phyloP scores from a whole-genome alignment of 306 rosid species.

The Dryas drummondii region DNA sequence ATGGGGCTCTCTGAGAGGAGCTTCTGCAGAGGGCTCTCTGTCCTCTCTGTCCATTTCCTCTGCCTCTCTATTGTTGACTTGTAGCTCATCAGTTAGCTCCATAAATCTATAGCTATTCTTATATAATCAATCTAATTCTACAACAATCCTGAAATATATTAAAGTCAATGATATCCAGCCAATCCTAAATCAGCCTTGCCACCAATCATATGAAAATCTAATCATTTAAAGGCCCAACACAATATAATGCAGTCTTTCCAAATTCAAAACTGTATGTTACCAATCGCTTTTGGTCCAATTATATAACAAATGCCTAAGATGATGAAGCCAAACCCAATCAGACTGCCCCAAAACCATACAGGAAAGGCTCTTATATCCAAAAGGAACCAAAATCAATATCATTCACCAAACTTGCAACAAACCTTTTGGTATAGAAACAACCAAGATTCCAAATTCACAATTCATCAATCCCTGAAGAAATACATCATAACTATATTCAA shows the following conservation, averaged over 20 bases:
- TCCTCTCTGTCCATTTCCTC: conserved; percentile 60
- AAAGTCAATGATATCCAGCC: conserved; percentile 20
- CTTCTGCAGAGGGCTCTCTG: conserved; percentile 37
- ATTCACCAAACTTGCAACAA: conserved; percentile 17
- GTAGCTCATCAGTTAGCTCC: conserved; percentile 52
- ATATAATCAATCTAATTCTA: conserved; percentile 22
- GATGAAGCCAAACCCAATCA: conserved; percentile 11
- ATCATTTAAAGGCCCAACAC: not conserved
- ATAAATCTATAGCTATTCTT: conserved; percentile 33
- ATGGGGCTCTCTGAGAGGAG: conserved; percentile 41
- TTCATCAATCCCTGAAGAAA: conserved; percentile 21
- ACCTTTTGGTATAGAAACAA: conserved; percentile 10
- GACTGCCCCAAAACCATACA: conserved; percentile 17
- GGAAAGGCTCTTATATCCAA: conserved; percentile 28
- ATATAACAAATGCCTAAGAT: not conserved
- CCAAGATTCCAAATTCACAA: conserved; percentile 19
- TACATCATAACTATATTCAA: conserved; percentile 24
- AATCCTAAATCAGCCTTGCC: conserved; percentile 20
- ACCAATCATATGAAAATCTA: conserved; percentile 16
- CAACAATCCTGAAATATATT: conserved; percentile 12
- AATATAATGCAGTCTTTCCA: conserved; percentile 20
- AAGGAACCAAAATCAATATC: conserved; percentile 8
- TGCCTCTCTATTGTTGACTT: conserved; percentile 31
- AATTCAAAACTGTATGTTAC: conserved; percentile 13
- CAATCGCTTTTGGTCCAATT: conserved; percentile 15